Percentiles rank a stretch among this genome's conserved stretches.
phyloP scores from a whole-genome alignment of 2,329 filamentous ascomycete species.

The Grosmannia serpens region DNA sequence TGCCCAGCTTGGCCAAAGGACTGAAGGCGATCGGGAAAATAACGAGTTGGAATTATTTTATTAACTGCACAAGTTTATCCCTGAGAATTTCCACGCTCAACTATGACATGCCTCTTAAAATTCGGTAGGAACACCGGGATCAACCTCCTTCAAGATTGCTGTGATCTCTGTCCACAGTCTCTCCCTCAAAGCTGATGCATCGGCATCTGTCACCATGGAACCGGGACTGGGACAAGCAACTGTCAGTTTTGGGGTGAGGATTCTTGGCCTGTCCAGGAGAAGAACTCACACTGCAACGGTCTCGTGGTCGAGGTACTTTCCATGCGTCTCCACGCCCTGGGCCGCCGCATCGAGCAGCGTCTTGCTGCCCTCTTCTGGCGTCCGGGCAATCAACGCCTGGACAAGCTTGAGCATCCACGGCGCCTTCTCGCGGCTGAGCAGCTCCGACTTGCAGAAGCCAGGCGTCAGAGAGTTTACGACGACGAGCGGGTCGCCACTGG shows the following conservation, averaged over 20 bases:
- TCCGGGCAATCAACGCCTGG: background rate
- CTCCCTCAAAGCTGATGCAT: no score
- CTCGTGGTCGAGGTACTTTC: background rate
- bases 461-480: constrained; percentile 28
- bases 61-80: no score
- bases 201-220: background rate
- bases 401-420: background rate
- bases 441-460: constrained; percentile 26
- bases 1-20: no score
- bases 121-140: background rate
- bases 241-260: no score
- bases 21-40: no score
- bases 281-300: background rate
- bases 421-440: constrained; percentile 7
- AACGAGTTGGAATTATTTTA: no score
- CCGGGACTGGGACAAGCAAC: background rate
- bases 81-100: no score
- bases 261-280: no score
- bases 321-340: background rate
- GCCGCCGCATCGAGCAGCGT: background rate
- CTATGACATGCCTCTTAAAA: background rate
- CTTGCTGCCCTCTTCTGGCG: background rate
- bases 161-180: background rate
- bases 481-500: constrained; percentile 3
- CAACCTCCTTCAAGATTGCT: background rate